phyloP scores from a whole-genome alignment of 2,329 filamentous ascomycete species.

The Orbilia brochopaga region DNA sequence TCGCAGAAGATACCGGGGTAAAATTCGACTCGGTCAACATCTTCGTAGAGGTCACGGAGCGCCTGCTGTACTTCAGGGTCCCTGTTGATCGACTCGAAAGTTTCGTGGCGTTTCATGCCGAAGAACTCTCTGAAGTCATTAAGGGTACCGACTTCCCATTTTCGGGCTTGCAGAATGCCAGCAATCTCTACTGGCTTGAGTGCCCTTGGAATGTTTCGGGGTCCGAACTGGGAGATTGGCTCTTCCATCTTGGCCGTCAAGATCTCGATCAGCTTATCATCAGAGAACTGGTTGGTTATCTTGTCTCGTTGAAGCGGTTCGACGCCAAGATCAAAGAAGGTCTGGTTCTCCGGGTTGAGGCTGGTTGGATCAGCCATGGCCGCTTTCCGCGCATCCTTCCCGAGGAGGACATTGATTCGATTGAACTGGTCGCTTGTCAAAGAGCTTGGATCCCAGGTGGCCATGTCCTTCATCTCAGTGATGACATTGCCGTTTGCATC shows the following conservation, averaged over 20 bases:
- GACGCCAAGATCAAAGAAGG: constrained; percentile 52
- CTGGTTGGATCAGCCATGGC: constrained; percentile 15
- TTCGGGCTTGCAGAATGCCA: constrained; percentile 68
- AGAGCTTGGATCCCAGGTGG: constrained; percentile 51
- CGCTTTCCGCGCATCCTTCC: constrained; percentile 23
- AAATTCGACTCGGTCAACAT: constrained; percentile 65
- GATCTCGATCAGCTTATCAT: constrained; percentile 65
- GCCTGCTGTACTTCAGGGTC: constrained; percentile 61
- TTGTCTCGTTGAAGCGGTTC: constrained; percentile 47
- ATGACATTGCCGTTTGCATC: constrained; percentile 37
- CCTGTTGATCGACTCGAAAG: constrained; percentile 64
- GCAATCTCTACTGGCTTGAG: constrained; percentile 68
- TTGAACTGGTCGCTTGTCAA: constrained; percentile 46
- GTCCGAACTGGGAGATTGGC: constrained; percentile 67
- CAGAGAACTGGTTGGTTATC: constrained; percentile 59
- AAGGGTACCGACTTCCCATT: constrained; percentile 67
- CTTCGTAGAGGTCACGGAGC: constrained; percentile 62
- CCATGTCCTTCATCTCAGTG: constrained; percentile 20
- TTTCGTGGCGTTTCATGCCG: constrained; percentile 62
- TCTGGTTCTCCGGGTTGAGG: constrained; percentile 29
- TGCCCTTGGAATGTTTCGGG: constrained; percentile 65
- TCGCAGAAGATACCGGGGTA: constrained; percentile 67
- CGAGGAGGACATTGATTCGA: constrained; percentile 27
- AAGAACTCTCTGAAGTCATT: constrained; percentile 64
- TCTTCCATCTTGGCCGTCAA: constrained; percentile 68